Conservation (phyloP, 352 stramenopile genomes). For the Globisporangium camurandrum region DNA sequence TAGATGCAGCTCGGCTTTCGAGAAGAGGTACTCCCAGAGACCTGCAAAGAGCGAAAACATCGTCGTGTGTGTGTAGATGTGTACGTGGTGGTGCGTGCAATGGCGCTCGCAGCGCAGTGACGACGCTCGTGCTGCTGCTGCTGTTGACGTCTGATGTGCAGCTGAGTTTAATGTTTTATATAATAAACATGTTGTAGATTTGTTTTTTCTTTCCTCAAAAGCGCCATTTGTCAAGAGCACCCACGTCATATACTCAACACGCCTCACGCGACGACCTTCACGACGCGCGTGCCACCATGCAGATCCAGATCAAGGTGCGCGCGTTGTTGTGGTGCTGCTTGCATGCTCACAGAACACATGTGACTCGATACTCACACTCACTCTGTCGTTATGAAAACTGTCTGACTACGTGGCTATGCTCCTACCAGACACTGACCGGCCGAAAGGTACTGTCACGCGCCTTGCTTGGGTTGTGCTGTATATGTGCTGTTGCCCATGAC, state of each 20-base stretch:
- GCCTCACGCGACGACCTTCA: not conserved
- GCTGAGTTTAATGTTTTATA: no score
- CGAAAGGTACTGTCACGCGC: constrained; percentile 36
- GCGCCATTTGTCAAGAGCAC: not conserved
- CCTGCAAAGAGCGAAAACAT: constrained; percentile 86
- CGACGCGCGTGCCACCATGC: constrained; percentile 27
- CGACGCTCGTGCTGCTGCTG: not conserved
- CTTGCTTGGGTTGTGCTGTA: not conserved
- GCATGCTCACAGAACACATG: not conserved
- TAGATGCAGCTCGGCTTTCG: constrained; percentile 85
- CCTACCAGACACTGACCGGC: constrained; percentile 68
- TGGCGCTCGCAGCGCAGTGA: not conserved
- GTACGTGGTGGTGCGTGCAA: not conserved
- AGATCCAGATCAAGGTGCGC: constrained; percentile 84
- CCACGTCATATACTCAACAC: constrained; percentile 2
- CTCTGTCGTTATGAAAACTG: not conserved
- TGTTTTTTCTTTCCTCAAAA: not conserved
- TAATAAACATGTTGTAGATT: no score
- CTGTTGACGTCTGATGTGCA: not conserved
- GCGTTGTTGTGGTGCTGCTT: not conserved
- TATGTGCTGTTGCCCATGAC: no score
- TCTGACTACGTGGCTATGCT: not conserved
- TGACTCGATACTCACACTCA: not conserved
- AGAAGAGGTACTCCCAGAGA: constrained; percentile 80
- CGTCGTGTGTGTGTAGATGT: not conserved